These are phyloP conservation scores for Colletotrichum abscissum DNA, from an alignment of 2,329 filamentous ascomycete species.

Conservation along the genomic window DNA sequence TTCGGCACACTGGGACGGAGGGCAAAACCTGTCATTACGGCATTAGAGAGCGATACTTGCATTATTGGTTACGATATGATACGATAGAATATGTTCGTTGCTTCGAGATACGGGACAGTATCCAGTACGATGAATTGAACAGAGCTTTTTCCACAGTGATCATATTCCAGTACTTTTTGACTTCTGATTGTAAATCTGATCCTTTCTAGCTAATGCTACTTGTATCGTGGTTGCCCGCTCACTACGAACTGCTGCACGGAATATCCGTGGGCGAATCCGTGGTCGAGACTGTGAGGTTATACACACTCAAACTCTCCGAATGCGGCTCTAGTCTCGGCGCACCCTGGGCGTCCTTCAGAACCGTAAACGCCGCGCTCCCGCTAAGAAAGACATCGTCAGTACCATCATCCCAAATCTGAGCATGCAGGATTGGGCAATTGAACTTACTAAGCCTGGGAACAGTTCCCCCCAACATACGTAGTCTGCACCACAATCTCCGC, in stretches of 20 bases:
- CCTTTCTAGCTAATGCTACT: neutral
- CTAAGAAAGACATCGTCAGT: neutral
- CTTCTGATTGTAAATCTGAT: neutral
- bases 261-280: slow-evolving; percentile 22
- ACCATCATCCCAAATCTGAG: too few relatives aligned
- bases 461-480: slow-evolving; percentile 11
- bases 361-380: slow-evolving; percentile 22
- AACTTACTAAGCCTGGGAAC: slow-evolving; percentile 29
- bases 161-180: neutral
- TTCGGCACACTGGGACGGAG: slow-evolving; percentile 12
- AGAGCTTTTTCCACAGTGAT: neutral
- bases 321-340: slow-evolving; percentile 15
- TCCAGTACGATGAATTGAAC: neutral
- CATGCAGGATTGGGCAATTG: too few relatives aligned
- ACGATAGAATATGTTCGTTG: neutral
- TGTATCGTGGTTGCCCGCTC: neutral
- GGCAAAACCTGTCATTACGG: slow-evolving; percentile 24
- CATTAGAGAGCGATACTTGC: slow-evolving; percentile 3
- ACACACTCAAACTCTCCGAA: slow-evolving; percentile 13
- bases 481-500: slow-evolving; percentile 27
- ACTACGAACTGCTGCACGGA: slow-evolving; percentile 1
- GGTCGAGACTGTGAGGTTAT: slow-evolving; percentile 26
- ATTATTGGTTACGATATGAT: slow-evolving; percentile 4
- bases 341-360: slow-evolving; percentile 13
- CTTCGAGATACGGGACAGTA: neutral